Evolutionary conservation across 2,329 filamentous ascomycete genomes (phyloP).

Genomic region (Lomentospora prolificans): DNA sequence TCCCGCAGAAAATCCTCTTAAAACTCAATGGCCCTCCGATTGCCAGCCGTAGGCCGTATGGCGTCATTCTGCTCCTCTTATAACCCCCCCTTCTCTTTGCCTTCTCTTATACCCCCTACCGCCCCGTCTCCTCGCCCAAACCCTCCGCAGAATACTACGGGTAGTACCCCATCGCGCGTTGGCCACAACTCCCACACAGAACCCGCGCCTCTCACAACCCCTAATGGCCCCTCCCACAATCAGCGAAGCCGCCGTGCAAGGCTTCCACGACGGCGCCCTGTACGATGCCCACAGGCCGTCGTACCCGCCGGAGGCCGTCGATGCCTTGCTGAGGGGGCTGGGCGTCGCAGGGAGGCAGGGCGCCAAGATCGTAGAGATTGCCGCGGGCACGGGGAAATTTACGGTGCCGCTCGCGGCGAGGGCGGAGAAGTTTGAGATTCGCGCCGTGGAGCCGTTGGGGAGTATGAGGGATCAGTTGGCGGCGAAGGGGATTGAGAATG

Average conservation of each 20-base stretch:
- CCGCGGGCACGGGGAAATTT: conserved; percentile 61
- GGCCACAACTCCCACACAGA: too few relatives aligned
- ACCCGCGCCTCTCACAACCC: too few relatives aligned
- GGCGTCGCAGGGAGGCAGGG: conserved; percentile 34
- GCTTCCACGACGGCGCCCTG: conserved; percentile 52
- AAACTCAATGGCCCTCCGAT: background rate
- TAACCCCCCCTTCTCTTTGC: background rate
- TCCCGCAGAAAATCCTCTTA: too few relatives aligned
- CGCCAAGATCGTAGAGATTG: conserved; percentile 52
- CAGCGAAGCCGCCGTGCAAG: conserved; percentile 42
- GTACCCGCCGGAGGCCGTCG: conserved; percentile 50
- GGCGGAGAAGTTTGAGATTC: conserved; percentile 48
- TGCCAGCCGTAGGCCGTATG: background rate
- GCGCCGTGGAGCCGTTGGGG: conserved; percentile 54
- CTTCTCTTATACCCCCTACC: background rate
- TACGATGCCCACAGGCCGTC: conserved; percentile 63
- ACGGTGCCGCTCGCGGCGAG: conserved; percentile 51
- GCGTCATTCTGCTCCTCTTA: too few relatives aligned
- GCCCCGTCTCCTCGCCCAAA: background rate
- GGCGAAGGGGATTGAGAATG: conserved; percentile 44
- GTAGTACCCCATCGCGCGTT: too few relatives aligned
- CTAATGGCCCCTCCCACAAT: conserved; percentile 29
- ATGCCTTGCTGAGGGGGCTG: conserved; percentile 46
- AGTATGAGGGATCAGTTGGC: conserved; percentile 54
- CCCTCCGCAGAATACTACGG: too few relatives aligned